Percentiles rank a stretch among this genome's conserved stretches.
Conservation (phyloP, 805 yeast species). For the Metschnikowia peoriensis region DNA sequence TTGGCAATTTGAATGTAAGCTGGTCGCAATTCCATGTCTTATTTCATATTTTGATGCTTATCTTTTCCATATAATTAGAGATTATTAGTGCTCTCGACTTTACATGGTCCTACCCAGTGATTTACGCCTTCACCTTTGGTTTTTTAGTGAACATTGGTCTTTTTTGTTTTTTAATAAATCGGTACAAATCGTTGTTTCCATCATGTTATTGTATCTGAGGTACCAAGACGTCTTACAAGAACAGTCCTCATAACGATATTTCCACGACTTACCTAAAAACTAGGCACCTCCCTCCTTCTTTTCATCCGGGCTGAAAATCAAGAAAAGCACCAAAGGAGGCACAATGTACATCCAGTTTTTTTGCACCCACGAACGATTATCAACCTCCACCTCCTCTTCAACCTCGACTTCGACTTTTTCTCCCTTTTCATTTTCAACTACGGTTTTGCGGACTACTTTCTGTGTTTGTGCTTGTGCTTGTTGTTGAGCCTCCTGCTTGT, state of each 20-base stretch:
- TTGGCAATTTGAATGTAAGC: too few species aligned
- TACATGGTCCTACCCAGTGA: too few species aligned
- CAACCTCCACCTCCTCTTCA: slow-evolving; percentile 25
- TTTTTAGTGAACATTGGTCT: too few species aligned
- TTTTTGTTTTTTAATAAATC: too few species aligned
- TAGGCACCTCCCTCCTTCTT: neutral
- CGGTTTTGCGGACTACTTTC: slow-evolving; percentile 19
- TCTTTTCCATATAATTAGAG: too few species aligned
- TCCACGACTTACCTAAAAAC: neutral
- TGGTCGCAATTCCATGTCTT: too few species aligned
- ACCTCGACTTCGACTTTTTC: slow-evolving; percentile 22
- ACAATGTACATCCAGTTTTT: slow-evolving; percentile 63
- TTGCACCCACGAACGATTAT: slow-evolving; percentile 49
- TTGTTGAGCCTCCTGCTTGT: slow-evolving; percentile 13
- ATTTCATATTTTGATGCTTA: too few species aligned
- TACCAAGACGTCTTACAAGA: too few species aligned
- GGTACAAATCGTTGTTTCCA: too few species aligned
- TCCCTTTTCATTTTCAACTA: slow-evolving; percentile 24
- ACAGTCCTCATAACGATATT: neutral
- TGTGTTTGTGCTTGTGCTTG: slow-evolving; percentile 6
- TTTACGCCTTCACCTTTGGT: too few species aligned
- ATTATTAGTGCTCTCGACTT: too few species aligned
- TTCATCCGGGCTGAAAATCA: slow-evolving; percentile 32
- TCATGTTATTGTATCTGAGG: too few species aligned
- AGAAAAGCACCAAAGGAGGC: slow-evolving; percentile 41